Base-by-base conservation (phyloP, 306 rosid genomes). In the Lablab purpureus region DNA sequence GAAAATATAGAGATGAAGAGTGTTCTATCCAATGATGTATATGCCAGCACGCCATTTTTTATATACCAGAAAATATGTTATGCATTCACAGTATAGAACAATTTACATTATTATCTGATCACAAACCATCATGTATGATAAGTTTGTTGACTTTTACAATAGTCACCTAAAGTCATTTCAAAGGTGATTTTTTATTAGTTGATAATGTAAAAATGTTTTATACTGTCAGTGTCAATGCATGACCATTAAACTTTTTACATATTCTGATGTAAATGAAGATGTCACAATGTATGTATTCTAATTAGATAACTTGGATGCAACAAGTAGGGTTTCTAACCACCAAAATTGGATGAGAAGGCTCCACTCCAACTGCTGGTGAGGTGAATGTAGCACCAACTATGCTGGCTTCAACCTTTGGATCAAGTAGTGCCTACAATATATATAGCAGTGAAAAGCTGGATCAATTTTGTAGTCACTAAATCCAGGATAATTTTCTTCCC, bases 281-380 rank as follows among this genome's bases (percentile, higher is more conserved):
- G 12, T 34, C 11, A 45, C 23, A 50, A 22, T 25, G 45, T 49
- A 56, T 47, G 51, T 2, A 10, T 25, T 60, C 18, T 54, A 28
- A 72, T 28, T 7, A 37, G 6, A 21, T 60, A 67, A 51, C 15
- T 43, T 19, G 12, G 56, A 60, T 15, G 73, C 21, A 49, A 37
- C 14, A 6, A 56, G n/a, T 3, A 34, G 10, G 9, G 19, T 55
- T 69, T 55, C 97, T 89, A 65, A 95, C 98, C 90, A 73, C 66
- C 70, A 87, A 78, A 76, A 95, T 74, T 6, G 98, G 92, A 85
- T 95, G 94, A 32, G 98, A 75, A 78, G 96, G 74, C 85, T 89
- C 90, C 76, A 95, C 94, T 78, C 98, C 94, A 74, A 95, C 91
- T 0, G 99, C 99, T 15, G 99, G 99, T 25, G 99, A 90, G 41